phyloP scores from a whole-genome alignment of 208 protist genomes.

The Trypanosoma theileri region DNA sequence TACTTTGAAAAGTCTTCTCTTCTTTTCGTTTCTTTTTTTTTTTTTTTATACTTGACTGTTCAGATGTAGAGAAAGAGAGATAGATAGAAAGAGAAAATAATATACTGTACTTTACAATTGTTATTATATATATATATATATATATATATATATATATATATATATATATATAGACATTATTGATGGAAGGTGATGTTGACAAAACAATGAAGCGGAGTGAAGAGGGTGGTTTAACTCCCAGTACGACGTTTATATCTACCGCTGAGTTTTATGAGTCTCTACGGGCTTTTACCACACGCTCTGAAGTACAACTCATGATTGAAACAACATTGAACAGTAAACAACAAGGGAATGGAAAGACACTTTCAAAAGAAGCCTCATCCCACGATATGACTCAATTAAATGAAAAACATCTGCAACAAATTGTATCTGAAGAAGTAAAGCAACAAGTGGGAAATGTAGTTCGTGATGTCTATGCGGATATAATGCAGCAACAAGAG shows the following conservation, averaged over 20 bases:
- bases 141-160: constrained; percentile 9
- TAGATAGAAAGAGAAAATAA: too few species aligned
- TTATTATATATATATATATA: background rate
- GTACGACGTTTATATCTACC: background rate
- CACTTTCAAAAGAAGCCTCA: background rate
- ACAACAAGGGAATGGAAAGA: constrained; percentile 23
- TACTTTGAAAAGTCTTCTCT: too few species aligned
- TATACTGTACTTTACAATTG: too few species aligned
- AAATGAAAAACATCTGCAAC: too few species aligned
- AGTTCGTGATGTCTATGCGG: background rate
- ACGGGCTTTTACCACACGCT: constrained; percentile 42
- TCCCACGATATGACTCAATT: too few species aligned
- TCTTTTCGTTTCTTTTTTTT: too few species aligned
- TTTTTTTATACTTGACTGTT: too few species aligned
- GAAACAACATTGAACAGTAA: constrained; percentile 46
- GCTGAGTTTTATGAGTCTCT: constrained; percentile 41
- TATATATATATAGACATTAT: constrained; percentile 13
- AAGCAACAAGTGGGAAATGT: background rate
- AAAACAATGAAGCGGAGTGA: background rate
- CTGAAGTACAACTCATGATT: constrained; percentile 68
- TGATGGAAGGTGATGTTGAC: background rate
- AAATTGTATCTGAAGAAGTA: background rate
- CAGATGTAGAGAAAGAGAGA: too few species aligned
- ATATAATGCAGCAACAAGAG: constrained; percentile 1
- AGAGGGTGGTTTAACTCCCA: background rate